Evolutionary conservation across 2,329 filamentous ascomycete genomes (phyloP).

Genomic region (Daldinia eschscholtzii): DNA sequence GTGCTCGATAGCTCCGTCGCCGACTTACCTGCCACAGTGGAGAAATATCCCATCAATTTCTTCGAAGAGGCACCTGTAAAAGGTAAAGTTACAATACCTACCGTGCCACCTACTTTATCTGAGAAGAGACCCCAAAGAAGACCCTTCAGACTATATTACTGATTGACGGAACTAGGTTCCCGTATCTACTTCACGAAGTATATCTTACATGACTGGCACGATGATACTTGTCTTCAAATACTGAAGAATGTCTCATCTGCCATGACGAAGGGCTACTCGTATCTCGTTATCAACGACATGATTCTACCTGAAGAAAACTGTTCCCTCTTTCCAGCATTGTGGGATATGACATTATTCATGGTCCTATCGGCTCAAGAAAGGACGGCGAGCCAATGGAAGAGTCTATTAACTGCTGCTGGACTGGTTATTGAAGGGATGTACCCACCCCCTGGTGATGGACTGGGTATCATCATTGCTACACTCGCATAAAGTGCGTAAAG

Average conservation of each 20-base stretch:
- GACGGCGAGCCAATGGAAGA: background rate
- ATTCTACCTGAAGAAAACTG: background rate
- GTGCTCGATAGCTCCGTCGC: background rate
- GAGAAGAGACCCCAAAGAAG: background rate
- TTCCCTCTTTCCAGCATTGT: background rate
- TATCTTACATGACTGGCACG: background rate
- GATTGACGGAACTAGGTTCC: background rate
- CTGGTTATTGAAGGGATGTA: background rate
- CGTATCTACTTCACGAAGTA: background rate
- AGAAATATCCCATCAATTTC: background rate
- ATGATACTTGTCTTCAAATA: background rate
- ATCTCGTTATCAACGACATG: background rate
- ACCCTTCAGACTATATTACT: no score
- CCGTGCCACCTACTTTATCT: background rate
- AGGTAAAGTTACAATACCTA: background rate
- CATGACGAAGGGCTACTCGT: background rate
- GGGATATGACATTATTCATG: background rate
- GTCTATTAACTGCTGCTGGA: background rate
- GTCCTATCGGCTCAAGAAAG: background rate
- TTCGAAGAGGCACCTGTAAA: background rate
- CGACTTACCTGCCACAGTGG: background rate
- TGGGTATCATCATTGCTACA: background rate
- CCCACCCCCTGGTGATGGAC: background rate
- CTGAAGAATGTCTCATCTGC: background rate
- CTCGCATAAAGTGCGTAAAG: background rate